These are phyloP conservation scores for Anisodus acutangulus DNA, from an alignment of 257 asterid genomes.

Conservation along the genomic window DNA sequence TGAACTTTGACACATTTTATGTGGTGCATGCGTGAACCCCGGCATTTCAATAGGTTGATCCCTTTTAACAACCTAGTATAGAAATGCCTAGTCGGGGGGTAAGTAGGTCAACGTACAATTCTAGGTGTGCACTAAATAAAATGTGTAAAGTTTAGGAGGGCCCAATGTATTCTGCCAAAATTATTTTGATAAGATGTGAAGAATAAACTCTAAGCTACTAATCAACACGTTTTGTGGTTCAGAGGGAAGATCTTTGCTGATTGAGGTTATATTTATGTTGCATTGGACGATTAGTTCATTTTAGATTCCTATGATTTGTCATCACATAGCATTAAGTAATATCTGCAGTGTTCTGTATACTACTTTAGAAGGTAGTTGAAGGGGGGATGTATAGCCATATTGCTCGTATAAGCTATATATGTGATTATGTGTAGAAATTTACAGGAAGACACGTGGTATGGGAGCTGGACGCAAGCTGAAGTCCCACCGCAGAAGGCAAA, in stretches of 20 bases:
- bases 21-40: not conserved
- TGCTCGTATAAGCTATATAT: not conserved
- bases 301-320: not conserved
- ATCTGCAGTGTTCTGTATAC: not conserved
- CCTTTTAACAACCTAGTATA: no score
- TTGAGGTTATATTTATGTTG: not conserved
- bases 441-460: constrained; percentile 80
- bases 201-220: not conserved
- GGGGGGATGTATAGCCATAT: not conserved
- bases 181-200: not conserved
- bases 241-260: not conserved
- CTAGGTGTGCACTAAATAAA: not conserved
- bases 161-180: not conserved
- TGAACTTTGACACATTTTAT: not conserved
- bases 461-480: constrained; percentile 88
- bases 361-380: not conserved
- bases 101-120: not conserved
- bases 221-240: not conserved
- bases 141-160: not conserved
- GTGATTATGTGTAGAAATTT: constrained; percentile 7
- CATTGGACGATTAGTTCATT: not conserved
- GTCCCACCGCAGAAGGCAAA: constrained; percentile 71
- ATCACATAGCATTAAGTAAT: not conserved
- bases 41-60: no score
- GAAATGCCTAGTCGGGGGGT: not conserved